A percentile compares a stretch with the other conserved stretches of the same genome.
Evolutionary conservation across 352 stramenopile species (phyloP).

Genomic region (Globisporangium acanthophoron): DNA sequence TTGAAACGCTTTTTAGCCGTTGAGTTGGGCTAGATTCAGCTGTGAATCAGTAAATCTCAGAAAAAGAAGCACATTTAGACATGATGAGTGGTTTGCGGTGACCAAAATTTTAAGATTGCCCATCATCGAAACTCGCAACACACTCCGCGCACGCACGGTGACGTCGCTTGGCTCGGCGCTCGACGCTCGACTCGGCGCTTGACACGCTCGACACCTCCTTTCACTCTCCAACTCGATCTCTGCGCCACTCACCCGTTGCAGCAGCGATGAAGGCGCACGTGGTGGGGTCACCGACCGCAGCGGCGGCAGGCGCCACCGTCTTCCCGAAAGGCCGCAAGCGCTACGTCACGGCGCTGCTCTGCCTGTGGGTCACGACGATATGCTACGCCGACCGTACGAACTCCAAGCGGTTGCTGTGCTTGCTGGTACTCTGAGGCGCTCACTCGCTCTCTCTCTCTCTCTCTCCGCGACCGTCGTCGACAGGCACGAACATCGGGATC

Average conservation of each 20-base stretch:
- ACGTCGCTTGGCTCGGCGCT: too few species aligned
- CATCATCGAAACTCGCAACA: too few species aligned
- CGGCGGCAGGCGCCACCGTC: neutral
- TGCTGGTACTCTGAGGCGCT: neutral
- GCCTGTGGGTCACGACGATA: conserved; percentile 71
- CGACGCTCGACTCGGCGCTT: too few species aligned
- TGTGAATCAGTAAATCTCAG: too few species aligned
- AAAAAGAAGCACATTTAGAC: too few species aligned
- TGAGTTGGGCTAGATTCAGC: too few species aligned
- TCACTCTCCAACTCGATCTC: too few species aligned
- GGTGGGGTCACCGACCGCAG: too few species aligned
- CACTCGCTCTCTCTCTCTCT: neutral
- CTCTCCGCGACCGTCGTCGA: neutral
- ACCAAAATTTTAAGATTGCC: too few species aligned
- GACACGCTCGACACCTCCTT: too few species aligned
- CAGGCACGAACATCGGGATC: conserved; percentile 87
- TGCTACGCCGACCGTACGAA: conserved; percentile 80
- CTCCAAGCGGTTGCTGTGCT: neutral
- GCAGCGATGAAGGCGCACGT: neutral
- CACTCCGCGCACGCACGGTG: too few species aligned
- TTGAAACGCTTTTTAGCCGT: neutral
- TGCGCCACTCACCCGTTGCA: neutral
- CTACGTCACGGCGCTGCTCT: conserved; percentile 71
- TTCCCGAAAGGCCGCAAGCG: conserved; percentile 29
- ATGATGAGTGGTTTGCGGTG: too few species aligned